Evolutionary conservation across 768 basidiomycete species (phyloP).

Genomic region (Infundibulicybe gibba): DNA sequence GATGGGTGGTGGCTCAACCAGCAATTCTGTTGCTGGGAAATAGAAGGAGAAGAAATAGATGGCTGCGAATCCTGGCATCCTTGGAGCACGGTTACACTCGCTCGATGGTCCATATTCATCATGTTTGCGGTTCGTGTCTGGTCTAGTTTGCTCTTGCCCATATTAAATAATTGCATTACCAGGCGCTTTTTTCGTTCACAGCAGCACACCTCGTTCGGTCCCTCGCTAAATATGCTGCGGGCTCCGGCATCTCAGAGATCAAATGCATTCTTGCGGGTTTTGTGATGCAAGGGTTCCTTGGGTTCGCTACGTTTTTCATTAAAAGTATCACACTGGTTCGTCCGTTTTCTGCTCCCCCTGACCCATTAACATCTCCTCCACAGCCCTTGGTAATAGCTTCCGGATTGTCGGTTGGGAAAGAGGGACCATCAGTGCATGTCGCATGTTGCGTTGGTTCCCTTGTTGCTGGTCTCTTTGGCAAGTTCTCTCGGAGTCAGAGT

Average conservation of each 20-base stretch:
- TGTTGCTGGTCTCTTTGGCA: constrained; percentile 79
- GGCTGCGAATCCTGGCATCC: constrained; percentile 90
- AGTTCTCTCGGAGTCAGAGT: constrained; percentile 90
- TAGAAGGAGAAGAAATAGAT: constrained; percentile 74
- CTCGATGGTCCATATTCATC: constrained; percentile 85
- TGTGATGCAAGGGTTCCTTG: constrained; percentile 93
- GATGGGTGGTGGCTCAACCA: constrained; percentile 99
- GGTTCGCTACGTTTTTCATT: constrained; percentile 85
- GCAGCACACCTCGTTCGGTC: constrained; percentile 87
- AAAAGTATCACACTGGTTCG: constrained; percentile 89
- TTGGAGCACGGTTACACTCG: constrained; percentile 73
- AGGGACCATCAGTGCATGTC: constrained; percentile 97
- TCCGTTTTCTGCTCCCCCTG: not conserved
- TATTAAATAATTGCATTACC: constrained; percentile 1
- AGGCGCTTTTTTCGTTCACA: constrained; percentile 81
- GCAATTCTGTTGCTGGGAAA: constrained; percentile 98
- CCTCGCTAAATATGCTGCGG: constrained; percentile 93
- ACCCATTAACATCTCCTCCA: not conserved
- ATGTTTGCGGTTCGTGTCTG: constrained; percentile 72
- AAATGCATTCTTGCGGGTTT: constrained; percentile 98
- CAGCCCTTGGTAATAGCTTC: constrained; percentile 97
- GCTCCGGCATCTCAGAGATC: constrained; percentile 98
- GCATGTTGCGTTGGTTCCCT: constrained; percentile 92
- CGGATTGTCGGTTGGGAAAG: constrained; percentile 95
- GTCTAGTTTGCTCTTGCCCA: not conserved